A percentile compares a stretch with the other conserved stretches of the same genome.
These are phyloP conservation scores for Claviceps humidiphila DNA, from an alignment of 2,329 filamentous ascomycete genomes.

Conservation along the genomic window DNA sequence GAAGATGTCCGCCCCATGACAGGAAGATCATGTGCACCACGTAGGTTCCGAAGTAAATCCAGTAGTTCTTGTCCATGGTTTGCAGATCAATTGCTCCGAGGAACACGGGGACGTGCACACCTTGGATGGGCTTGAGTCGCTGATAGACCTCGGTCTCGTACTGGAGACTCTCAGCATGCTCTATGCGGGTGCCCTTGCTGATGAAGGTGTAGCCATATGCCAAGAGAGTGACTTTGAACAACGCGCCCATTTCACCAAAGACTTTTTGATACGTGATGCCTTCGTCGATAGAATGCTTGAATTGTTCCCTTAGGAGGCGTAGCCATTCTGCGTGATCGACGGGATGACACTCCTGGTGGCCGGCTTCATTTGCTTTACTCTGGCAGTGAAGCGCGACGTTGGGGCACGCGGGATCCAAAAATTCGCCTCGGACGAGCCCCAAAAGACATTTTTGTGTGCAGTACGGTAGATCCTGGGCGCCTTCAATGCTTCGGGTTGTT, in stretches of 20 bases:
- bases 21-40: no score
- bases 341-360: slow-evolving; percentile 13
- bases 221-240: slow-evolving; percentile 16
- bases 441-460: slow-evolving; percentile 27
- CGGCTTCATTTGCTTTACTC: not conserved
- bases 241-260: slow-evolving; percentile 23
- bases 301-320: slow-evolving; percentile 17
- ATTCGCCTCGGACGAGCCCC: slow-evolving; percentile 17
- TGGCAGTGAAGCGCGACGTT: slow-evolving; percentile 22
- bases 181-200: slow-evolving; percentile 24
- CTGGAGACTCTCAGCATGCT: slow-evolving; percentile 20
- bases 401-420: slow-evolving; percentile 23
- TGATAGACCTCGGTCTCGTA: slow-evolving; percentile 24
- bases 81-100: slow-evolving; percentile 24
- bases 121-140: slow-evolving; percentile 20
- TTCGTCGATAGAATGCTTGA: slow-evolving; percentile 16
- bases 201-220: slow-evolving; percentile 6
- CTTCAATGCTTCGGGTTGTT: no score
- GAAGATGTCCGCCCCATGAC: no score
- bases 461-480: slow-evolving; percentile 11
- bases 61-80: slow-evolving; percentile 18
- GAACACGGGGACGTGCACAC: slow-evolving; percentile 23
- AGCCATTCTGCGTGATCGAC: no score
- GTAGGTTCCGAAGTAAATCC: no score
- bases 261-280: slow-evolving; percentile 16